Conservation (phyloP, 495 filamentous ascomycete genomes). For the Alectoria sarmentosa region DNA sequence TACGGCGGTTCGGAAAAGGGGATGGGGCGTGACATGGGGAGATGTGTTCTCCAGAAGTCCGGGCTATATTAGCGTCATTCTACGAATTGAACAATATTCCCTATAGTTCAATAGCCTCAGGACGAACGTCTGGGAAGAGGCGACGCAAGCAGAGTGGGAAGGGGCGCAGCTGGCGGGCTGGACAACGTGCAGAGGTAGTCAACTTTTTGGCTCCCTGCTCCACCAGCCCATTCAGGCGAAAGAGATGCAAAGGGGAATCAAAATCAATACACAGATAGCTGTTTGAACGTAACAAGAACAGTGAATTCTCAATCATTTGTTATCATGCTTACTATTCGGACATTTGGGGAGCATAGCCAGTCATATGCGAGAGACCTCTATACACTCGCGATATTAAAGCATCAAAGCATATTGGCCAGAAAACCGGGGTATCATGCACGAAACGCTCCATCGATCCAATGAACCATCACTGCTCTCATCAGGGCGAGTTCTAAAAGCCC, state of each 20-base stretch:
- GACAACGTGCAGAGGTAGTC: neutral
- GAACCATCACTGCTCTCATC: neutral
- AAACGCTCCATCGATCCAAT: neutral
- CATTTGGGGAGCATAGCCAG: neutral
- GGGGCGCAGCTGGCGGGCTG: too few species aligned
- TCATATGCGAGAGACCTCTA: neutral
- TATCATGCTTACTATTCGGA: neutral
- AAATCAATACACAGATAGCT: neutral
- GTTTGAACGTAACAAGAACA: neutral
- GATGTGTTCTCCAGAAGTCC: neutral
- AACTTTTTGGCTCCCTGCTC: neutral
- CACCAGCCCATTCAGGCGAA: neutral
- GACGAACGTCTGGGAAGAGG: neutral
- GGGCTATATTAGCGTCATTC: neutral
- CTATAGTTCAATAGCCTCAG: neutral
- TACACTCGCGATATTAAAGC: neutral
- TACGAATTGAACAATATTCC: neutral
- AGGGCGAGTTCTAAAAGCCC: neutral
- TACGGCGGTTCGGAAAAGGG: conserved; percentile 73
- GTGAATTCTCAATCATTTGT: neutral
- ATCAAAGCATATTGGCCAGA: conserved; percentile 7
- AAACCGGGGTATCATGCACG: conserved; percentile 16
- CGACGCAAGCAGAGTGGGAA: neutral
- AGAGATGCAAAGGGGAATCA: neutral
- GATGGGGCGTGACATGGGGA: conserved; percentile 27